Evolutionary conservation across 2,329 filamentous ascomycete genomes (phyloP).

Genomic region (Tetracladium maxilliforme): DNA sequence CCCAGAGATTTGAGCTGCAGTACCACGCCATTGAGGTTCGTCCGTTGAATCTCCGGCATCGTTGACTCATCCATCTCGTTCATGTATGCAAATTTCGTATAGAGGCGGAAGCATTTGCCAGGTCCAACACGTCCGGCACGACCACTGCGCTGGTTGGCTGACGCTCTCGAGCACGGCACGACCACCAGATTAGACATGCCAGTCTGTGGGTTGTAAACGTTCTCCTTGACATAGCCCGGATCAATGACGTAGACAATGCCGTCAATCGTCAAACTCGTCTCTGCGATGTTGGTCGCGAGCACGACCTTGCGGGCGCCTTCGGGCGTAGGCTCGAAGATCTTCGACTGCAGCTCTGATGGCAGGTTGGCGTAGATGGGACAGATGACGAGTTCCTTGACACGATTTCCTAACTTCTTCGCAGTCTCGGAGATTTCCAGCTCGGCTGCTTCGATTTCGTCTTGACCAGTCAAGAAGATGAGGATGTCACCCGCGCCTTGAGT

Average conservation of each 20-base stretch:
- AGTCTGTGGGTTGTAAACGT: slow-evolving; percentile 78
- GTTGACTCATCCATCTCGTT: slow-evolving; percentile 90
- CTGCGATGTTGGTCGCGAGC: slow-evolving; percentile 90
- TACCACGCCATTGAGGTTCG: slow-evolving; percentile 73
- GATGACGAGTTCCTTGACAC: slow-evolving; percentile 76
- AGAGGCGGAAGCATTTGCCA: slow-evolving; percentile 85
- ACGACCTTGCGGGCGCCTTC: slow-evolving; percentile 79
- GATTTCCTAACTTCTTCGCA: slow-evolving; percentile 68
- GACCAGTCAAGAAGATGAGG: slow-evolving; percentile 84
- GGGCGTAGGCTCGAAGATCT: slow-evolving; percentile 90
- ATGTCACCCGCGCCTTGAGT: slow-evolving; percentile 79
- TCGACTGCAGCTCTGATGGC: slow-evolving; percentile 77
- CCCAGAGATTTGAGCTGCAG: slow-evolving; percentile 78
- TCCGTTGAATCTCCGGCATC: slow-evolving; percentile 84
- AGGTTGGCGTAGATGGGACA: slow-evolving; percentile 92
- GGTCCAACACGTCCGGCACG: slow-evolving; percentile 85
- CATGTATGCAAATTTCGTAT: slow-evolving; percentile 87
- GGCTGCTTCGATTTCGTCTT: slow-evolving; percentile 88
- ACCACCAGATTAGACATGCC: slow-evolving; percentile 89
- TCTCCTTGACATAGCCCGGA: slow-evolving; percentile 89
- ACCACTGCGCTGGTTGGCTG: slow-evolving; percentile 83
- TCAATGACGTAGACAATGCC: slow-evolving; percentile 95
- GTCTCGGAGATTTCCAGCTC: slow-evolving; percentile 78
- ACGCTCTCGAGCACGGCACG: slow-evolving; percentile 80
- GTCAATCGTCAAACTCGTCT: slow-evolving; percentile 90